Conservation (phyloP, 129 eudicot species). For the Chrysanthemum lavandulifolium region DNA sequence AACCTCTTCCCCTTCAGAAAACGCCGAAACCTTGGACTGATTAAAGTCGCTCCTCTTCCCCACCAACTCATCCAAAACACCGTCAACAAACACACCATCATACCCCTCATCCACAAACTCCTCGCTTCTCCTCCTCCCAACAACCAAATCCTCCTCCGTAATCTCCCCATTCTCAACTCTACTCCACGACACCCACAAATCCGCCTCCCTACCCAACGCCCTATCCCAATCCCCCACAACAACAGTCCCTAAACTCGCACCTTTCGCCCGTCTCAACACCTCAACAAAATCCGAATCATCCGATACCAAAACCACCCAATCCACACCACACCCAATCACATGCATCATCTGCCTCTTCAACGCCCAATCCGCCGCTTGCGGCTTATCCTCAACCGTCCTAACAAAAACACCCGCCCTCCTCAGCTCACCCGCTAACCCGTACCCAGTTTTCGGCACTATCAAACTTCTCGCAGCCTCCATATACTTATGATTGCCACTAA, state of each 20-base stretch:
- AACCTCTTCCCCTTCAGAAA: conserved; percentile 56
- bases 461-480: conserved; percentile 68
- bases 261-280: conserved; percentile 82
- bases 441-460: conserved; percentile 71
- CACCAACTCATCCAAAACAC: conserved; percentile 54
- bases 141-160: conserved; percentile 68
- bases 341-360: conserved; percentile 88
- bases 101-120: conserved; percentile 33
- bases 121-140: conserved; percentile 28
- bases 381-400: conserved; percentile 94
- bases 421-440: conserved; percentile 76
- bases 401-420: conserved; percentile 86
- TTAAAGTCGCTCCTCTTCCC: conserved; percentile 31
- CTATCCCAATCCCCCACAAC: conserved; percentile 91
- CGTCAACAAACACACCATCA: conserved; percentile 37
- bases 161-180: conserved; percentile 85
- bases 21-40: conserved; percentile 38
- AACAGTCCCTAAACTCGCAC: conserved; percentile 80
- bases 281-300: conserved; percentile 92
- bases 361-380: conserved; percentile 98
- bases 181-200: conserved; percentile 88
- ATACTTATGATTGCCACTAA: conserved; percentile 58
- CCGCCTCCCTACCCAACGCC: conserved; percentile 82
- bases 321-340: conserved; percentile 76
- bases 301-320: conserved; percentile 86